Conservation (phyloP, 208 protist species). For the Acanthamoeba culbertsoni region DNA sequence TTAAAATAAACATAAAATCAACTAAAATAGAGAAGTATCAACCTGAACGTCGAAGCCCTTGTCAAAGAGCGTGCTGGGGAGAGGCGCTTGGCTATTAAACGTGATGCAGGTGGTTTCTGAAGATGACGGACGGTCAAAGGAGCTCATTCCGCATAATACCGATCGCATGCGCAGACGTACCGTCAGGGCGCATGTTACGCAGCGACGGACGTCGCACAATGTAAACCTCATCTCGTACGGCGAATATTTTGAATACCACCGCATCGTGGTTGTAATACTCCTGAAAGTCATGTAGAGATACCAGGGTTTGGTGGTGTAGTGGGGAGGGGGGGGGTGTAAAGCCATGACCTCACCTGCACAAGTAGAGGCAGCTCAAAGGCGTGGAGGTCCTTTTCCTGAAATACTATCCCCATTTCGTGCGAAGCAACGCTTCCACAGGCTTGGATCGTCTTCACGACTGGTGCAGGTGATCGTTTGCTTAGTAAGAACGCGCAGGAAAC, state of each 20-base stretch:
- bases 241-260: constrained; percentile 72
- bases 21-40: background rate
- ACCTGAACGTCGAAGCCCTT: constrained; percentile 17
- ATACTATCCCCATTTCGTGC: constrained; percentile 70
- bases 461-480: background rate
- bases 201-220: constrained; percentile 68
- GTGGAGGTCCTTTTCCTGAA: constrained; percentile 54
- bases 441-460: constrained; percentile 69
- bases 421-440: constrained; percentile 68
- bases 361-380: background rate
- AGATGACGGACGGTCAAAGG: background rate
- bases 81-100: constrained; percentile 71
- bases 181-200: constrained; percentile 40
- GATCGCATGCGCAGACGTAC: too few relatives aligned
- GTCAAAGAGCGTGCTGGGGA: constrained; percentile 54
- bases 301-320: background rate
- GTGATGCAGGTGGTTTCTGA: constrained; percentile 37
- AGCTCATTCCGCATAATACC: too few relatives aligned
- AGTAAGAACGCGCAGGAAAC: background rate
- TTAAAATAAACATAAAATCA: background rate
- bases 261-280: constrained; percentile 71
- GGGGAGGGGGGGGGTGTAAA: background rate
- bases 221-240: constrained; percentile 61
- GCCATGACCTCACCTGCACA: background rate
- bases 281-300: background rate